Evolutionary conservation across 768 basidiomycete species (phyloP).

Genomic region (Austroboletus eburneus): DNA sequence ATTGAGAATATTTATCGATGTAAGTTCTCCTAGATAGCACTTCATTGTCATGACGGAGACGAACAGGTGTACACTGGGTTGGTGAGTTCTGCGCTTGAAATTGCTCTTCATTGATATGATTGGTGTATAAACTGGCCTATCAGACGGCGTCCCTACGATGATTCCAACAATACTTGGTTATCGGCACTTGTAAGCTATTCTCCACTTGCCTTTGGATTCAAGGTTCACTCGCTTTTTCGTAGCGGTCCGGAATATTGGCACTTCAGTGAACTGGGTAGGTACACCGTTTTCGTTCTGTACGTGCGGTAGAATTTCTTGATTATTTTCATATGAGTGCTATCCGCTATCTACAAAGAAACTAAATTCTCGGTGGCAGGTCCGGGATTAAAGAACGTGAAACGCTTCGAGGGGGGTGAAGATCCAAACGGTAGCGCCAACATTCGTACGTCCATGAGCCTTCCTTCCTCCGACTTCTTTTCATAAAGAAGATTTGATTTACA

Average conservation of each 20-base stretch:
- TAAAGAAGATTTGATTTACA: conserved; percentile 9
- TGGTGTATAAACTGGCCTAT: not conserved
- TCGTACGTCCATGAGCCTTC: conserved; percentile 28
- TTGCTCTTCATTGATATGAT: not conserved
- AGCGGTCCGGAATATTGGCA: conserved; percentile 47
- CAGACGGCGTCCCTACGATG: conserved; percentile 52
- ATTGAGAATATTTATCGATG: conserved; percentile 39
- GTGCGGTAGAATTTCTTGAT: not conserved
- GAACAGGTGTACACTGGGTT: conserved; percentile 40
- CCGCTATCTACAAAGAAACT: conserved; percentile 2
- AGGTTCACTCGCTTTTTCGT: not conserved
- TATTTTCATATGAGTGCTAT: not conserved
- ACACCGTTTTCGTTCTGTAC: not conserved
- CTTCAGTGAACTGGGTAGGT: conserved; percentile 38
- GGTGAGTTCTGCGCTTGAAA: conserved; percentile 26
- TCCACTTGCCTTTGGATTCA: conserved; percentile 14
- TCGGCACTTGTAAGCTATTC: conserved; percentile 36
- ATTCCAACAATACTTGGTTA: conserved; percentile 44
- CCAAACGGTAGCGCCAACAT: conserved; percentile 45
- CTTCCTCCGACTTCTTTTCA: not conserved
- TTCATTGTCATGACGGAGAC: not conserved
- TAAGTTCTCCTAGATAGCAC: conserved; percentile 8
- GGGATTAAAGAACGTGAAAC: conserved; percentile 36
- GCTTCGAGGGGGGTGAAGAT: conserved; percentile 44
- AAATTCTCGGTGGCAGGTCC: conserved; percentile 15